A percentile compares a stretch with the other conserved stretches of the same genome.
Evolutionary conservation across 2,329 filamentous ascomycete species (phyloP).

Genomic region (Stagonosporopsis cucurbitacearum): DNA sequence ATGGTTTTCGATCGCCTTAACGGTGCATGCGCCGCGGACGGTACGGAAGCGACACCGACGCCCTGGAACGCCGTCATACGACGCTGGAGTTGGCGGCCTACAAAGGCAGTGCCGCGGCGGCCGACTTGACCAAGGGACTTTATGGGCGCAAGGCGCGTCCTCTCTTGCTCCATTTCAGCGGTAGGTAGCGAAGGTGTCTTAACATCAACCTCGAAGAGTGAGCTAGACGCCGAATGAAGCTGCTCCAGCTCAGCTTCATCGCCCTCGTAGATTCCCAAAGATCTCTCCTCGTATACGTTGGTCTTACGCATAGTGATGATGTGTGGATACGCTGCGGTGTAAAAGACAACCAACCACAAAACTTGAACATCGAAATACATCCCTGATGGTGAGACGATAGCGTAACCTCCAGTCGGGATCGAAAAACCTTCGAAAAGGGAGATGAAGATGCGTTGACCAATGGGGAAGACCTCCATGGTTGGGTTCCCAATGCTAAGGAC

Average conservation of each 20-base stretch:
- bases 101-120: slow-evolving; percentile 28
- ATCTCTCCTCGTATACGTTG: slow-evolving; percentile 31
- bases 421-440: slow-evolving; percentile 33
- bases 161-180: slow-evolving; percentile 12
- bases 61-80: slow-evolving; percentile 33
- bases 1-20: slow-evolving; percentile 21
- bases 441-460: slow-evolving; percentile 30
- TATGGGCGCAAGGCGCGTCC: slow-evolving; percentile 16
- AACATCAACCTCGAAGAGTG: slow-evolving; percentile 28
- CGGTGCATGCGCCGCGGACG: slow-evolving; percentile 15
- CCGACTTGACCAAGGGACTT: slow-evolving; percentile 15
- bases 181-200: slow-evolving; percentile 19
- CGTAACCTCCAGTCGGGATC: slow-evolving; percentile 32
- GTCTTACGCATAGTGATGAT: slow-evolving; percentile 34
- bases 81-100: slow-evolving; percentile 29
- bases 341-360: slow-evolving; percentile 31
- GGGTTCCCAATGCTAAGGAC: slow-evolving; percentile 30
- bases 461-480: slow-evolving; percentile 29
- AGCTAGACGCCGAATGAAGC: slow-evolving; percentile 29
- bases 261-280: slow-evolving; percentile 29
- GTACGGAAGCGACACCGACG: slow-evolving; percentile 25
- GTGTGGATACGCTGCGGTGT: slow-evolving; percentile 30
- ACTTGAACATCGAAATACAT: slow-evolving; percentile 34
- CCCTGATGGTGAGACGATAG: slow-evolving; percentile 27
- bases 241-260: slow-evolving; percentile 30